Percentiles rank a stretch among this genome's conserved stretches.
These are phyloP conservation scores for Vanrija sp. DNA, from an alignment of 1,284 basidiomycete genomes.

Conservation along the genomic window DNA sequence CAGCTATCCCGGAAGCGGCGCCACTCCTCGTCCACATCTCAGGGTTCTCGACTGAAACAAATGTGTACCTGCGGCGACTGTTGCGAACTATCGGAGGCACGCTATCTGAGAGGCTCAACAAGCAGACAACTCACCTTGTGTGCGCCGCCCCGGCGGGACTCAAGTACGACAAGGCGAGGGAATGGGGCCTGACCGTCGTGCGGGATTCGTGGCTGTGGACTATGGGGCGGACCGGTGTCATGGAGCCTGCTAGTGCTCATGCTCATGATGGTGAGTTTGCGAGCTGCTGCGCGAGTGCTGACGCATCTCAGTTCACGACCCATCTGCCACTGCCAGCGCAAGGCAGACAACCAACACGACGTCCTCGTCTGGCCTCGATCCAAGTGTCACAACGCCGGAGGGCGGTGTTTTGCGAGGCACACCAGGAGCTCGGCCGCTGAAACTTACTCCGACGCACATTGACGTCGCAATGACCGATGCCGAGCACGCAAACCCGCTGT, in stretches of 20 bases:
- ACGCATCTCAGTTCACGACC: not conserved
- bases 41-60: slow-evolving; percentile 32
- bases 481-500: slow-evolving; percentile 14
- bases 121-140: slow-evolving; percentile 38
- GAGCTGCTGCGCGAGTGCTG: not conserved
- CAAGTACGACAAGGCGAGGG: slow-evolving; percentile 35
- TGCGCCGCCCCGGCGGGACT: slow-evolving; percentile 21
- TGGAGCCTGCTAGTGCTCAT: slow-evolving; percentile 24
- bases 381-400: not conserved
- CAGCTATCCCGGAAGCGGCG: slow-evolving; percentile 32
- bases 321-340: not conserved
- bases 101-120: slow-evolving; percentile 31
- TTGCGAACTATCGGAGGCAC: slow-evolving; percentile 32
- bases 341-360: slow-evolving; percentile 15
- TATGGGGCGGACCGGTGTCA: slow-evolving; percentile 29
- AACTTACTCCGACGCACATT: slow-evolving; percentile 36
- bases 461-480: slow-evolving; percentile 16
- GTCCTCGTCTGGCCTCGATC: not conserved
- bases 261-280: slow-evolving; percentile 3
- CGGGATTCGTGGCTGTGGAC: slow-evolving; percentile 36
- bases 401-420: slow-evolving; percentile 9
- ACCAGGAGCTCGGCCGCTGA: slow-evolving; percentile 16
- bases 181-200: slow-evolving; percentile 39
- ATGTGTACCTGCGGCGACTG: slow-evolving; percentile 35
- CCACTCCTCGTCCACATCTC: slow-evolving; percentile 34